Conservation (phyloP, 371 early-diverging fungal genomes). For the Neoconidiobolus thromboides region DNA sequence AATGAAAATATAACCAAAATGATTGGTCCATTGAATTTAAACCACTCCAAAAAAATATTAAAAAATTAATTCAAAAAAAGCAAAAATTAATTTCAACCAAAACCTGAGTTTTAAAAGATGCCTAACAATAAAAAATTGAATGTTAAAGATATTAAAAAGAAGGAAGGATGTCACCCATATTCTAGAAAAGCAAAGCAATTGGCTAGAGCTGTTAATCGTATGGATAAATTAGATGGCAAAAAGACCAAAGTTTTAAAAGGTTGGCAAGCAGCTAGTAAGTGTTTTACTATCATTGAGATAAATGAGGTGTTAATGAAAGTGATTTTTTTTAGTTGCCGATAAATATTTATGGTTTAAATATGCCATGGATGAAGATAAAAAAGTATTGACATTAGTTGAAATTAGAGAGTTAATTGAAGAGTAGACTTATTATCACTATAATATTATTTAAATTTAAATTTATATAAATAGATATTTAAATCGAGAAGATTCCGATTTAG, state of each 20-base stretch:
- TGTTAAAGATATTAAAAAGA: slow-evolving; percentile 6
- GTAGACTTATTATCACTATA: neutral
- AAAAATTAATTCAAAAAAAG: no score
- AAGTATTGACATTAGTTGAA: neutral
- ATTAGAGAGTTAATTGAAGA: neutral
- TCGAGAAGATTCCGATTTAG: neutral
- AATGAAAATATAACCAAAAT: no score
- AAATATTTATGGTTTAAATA: slow-evolving; percentile 2
- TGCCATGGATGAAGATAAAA: neutral
- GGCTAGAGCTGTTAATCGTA: neutral
- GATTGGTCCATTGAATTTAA: no score
- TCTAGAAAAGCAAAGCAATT: slow-evolving; percentile 1
- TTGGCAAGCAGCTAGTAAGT: neutral
- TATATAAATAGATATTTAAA: slow-evolving; percentile 1
- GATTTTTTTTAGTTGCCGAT: neutral
- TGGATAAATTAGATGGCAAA: neutral
- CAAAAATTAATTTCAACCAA: no score
- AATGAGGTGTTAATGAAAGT: neutral
- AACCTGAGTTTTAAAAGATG: slow-evolving; percentile 12
- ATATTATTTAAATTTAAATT: neutral
- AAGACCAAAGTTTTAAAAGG: neutral
- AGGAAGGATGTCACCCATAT: slow-evolving; percentile 4
- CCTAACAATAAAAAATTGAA: slow-evolving; percentile 11
- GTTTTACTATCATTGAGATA: neutral
- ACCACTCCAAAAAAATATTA: no score